Evolutionary conservation across 305 asterid genomes (phyloP), one percentile per base, ranked within the genome.

Genomic region (Solanum aculeatissimum): DNA sequence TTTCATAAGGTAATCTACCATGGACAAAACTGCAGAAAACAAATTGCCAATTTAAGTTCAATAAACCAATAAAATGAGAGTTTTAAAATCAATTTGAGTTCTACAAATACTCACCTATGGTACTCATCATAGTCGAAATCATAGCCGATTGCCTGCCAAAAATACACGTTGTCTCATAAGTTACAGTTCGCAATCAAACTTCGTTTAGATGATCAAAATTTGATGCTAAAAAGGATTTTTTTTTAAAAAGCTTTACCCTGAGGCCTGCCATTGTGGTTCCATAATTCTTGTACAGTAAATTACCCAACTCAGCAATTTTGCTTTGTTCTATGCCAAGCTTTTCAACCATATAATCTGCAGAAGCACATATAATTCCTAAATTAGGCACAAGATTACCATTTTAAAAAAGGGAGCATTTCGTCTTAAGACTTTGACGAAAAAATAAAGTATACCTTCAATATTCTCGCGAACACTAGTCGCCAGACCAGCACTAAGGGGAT

Each of bases 201-300:
- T 83, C 0, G 23, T 83, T 51, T 21, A 0, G 42, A 32, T 19
- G 45, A 84, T 15, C 18, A 25, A 57, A 23, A 65, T 78, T 35
- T 9, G 10, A 25, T 29, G 16, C 78, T 35, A 19, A 38, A 42
- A 68, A 8, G 54, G 74, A 29, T 29, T 29, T 29, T 29, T 29
- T 1, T 29, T n/a, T n/a, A 57, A 57, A 57, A 27, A 65, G 19
- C 23, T 91, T 85, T 87, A 96, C 99, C 91, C 98, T 87, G 68
- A 97, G 99, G 85, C 99, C 99, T 2, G 99, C 97, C 99, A 95
- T 95, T 86, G 99, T 95, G 35, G 99, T 95, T 84, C 98, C 99
- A 80, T 95, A 95, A 84, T 95, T 91, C 89, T 91, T 94, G 84
- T 95, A 95, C 75, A 93, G 88, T 25, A 93, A 89, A 90, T 93